phyloP scores from a whole-genome alignment of 2,329 filamentous ascomycete genomes.

The Didymella lethalis region DNA sequence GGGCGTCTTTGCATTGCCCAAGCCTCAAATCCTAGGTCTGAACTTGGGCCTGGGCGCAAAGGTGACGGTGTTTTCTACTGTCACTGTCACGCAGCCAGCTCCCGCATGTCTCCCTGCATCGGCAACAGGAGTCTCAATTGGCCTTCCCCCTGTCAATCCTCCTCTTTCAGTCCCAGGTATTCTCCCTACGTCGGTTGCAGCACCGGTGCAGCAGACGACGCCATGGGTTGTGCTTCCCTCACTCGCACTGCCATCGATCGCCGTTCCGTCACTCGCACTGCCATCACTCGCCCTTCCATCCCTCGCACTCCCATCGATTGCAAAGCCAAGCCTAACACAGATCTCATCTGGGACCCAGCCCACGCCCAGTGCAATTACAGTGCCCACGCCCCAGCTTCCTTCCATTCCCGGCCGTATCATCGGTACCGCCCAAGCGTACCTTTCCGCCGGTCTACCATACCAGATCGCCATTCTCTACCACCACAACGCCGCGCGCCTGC shows the following conservation, averaged over 20 bases:
- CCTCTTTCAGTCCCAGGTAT: background rate
- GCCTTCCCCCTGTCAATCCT: background rate
- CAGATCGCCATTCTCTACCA: constrained; percentile 62
- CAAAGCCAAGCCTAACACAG: background rate
- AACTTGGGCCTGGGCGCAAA: background rate
- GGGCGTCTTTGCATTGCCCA: background rate
- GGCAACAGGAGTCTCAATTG: background rate
- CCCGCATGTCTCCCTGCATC: background rate
- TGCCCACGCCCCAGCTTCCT: background rate
- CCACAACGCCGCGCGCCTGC: constrained; percentile 86
- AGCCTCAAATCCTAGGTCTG: background rate
- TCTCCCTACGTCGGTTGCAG: background rate
- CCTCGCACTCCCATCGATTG: too few species aligned
- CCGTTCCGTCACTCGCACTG: too few species aligned
- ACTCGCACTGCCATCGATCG: too few species aligned
- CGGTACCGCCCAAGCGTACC: constrained; percentile 23
- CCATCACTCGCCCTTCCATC: too few species aligned
- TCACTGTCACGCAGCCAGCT: constrained; percentile 3
- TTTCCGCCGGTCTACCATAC: constrained; percentile 37
- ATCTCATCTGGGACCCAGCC: background rate
- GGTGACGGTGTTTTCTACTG: background rate
- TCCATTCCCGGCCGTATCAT: background rate
- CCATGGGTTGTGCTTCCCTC: too few species aligned
- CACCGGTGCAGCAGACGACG: background rate
- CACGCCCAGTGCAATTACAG: background rate